These are phyloP conservation scores for Thozetella sp. DNA, from an alignment of 495 filamentous ascomycete genomes.

Conservation along the genomic window DNA sequence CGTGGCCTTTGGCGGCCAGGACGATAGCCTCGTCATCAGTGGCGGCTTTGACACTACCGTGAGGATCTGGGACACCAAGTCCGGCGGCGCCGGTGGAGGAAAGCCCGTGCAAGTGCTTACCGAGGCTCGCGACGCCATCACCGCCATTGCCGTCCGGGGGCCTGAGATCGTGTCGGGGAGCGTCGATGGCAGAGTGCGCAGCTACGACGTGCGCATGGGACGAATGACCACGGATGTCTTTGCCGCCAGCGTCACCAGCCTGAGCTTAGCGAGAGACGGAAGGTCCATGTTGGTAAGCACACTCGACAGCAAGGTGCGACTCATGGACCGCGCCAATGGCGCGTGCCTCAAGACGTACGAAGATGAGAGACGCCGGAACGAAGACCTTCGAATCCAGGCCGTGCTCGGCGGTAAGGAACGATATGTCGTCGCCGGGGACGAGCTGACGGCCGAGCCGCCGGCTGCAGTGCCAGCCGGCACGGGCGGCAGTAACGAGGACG, in stretches of 20 bases:
- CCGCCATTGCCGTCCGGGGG: constrained; percentile 54
- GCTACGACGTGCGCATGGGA: constrained; percentile 89
- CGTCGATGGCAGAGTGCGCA: constrained; percentile 82
- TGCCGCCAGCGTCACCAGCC: constrained; percentile 66
- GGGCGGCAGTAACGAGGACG: constrained; percentile 42
- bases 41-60: constrained; percentile 84
- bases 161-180: constrained; percentile 70
- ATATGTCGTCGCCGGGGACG: constrained; percentile 82
- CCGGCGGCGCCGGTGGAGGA: constrained; percentile 39
- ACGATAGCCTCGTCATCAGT: constrained; percentile 68
- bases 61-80: constrained; percentile 80
- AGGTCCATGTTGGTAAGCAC: constrained; percentile 74
- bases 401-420: constrained; percentile 73
- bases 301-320: constrained; percentile 73
- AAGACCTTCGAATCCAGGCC: constrained; percentile 71
- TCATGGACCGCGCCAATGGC: constrained; percentile 81
- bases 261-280: constrained; percentile 69
- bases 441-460: constrained; percentile 38
- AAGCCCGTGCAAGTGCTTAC: constrained; percentile 78
- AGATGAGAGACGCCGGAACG: constrained; percentile 62
- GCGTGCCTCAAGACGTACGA: constrained; percentile 73
- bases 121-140: constrained; percentile 80
- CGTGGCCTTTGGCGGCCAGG: constrained; percentile 75
- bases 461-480: constrained; percentile 22
- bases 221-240: constrained; percentile 72